These are phyloP conservation scores for Colletotrichum viniferum DNA, from an alignment of 2,329 filamentous ascomycete genomes.

Conservation along the genomic window DNA sequence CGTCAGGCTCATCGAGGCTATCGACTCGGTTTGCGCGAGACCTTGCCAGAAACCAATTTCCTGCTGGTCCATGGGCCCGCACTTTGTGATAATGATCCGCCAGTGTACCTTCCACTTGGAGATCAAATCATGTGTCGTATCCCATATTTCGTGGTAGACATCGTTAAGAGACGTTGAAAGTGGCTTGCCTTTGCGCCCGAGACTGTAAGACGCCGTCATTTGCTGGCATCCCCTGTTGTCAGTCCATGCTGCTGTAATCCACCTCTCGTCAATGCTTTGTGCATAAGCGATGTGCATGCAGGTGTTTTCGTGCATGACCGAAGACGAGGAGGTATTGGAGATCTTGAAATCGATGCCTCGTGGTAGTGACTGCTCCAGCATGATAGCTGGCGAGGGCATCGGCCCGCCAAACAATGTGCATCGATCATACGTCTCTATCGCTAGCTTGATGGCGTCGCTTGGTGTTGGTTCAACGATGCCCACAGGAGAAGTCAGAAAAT, in stretches of 20 bases:
- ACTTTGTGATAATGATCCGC: slow-evolving; percentile 78
- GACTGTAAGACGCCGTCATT: slow-evolving; percentile 74
- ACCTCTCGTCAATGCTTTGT: slow-evolving; percentile 74
- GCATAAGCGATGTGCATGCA: slow-evolving; percentile 83
- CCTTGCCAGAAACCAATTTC: slow-evolving; percentile 67
- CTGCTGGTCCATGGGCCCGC: slow-evolving; percentile 68
- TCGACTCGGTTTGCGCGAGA: slow-evolving; percentile 56
- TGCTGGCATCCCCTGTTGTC: slow-evolving; percentile 78
- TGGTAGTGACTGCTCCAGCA: slow-evolving; percentile 73
- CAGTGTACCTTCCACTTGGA: slow-evolving; percentile 74
- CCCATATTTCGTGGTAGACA: slow-evolving; percentile 78
- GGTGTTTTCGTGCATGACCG: slow-evolving; percentile 78
- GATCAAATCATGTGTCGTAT: slow-evolving; percentile 76
- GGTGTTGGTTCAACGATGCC: slow-evolving; percentile 67
- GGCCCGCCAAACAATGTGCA: slow-evolving; percentile 64
- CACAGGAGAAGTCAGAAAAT: slow-evolving; percentile 67
- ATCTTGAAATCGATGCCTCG: slow-evolving; percentile 79
- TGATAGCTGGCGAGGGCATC: slow-evolving; percentile 71
- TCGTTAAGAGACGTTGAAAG: slow-evolving; percentile 61
- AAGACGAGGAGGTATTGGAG: slow-evolving; percentile 68
- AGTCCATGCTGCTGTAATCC: slow-evolving; percentile 82
- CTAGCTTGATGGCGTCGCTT: slow-evolving; percentile 64
- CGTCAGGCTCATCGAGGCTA: slow-evolving; percentile 57
- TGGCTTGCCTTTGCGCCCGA: slow-evolving; percentile 62
- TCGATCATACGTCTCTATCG: slow-evolving; percentile 79